A percentile compares a stretch with the other conserved stretches of the same genome.
phyloP scores from a whole-genome alignment of 768 basidiomycete species.

The Cystobasidium ongulense region DNA sequence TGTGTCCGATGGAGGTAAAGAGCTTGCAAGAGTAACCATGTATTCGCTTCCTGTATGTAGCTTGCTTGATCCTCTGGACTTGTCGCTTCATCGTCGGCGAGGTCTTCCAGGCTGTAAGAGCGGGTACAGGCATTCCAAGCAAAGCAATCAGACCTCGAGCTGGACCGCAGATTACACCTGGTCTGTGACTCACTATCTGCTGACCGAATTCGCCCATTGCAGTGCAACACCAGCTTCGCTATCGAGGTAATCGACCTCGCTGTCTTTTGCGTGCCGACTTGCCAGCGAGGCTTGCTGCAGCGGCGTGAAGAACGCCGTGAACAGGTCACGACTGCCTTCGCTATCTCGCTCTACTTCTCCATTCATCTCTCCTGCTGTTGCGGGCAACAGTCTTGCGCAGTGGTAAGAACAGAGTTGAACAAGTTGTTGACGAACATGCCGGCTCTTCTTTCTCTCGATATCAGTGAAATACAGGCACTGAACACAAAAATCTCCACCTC shows the following conservation, averaged over 20 bases:
- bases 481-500: no score
- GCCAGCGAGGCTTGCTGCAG: slow-evolving; percentile 10
- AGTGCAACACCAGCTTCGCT: slow-evolving; percentile 13
- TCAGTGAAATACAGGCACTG: no score
- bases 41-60: slow-evolving; percentile 7
- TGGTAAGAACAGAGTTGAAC: neutral
- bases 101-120: neutral
- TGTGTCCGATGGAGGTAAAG: slow-evolving; percentile 17
- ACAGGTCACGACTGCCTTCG: neutral
- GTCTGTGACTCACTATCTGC: neutral
- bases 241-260: slow-evolving; percentile 21
- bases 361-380: neutral
- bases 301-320: slow-evolving; percentile 16
- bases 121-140: neutral
- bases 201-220: neutral
- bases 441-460: no score
- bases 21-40: slow-evolving; percentile 16
- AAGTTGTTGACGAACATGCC: neutral
- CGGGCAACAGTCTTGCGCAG: neutral
- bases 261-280: neutral
- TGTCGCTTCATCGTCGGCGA: neutral
- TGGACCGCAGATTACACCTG: neutral
- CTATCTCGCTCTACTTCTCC: neutral
- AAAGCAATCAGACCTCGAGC: neutral
- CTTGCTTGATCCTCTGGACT: neutral